Evolutionary conservation across 345 rosid genomes (phyloP), one percentile per base, ranked within the genome.

Genomic region (Pugionium dolabratum): DNA sequence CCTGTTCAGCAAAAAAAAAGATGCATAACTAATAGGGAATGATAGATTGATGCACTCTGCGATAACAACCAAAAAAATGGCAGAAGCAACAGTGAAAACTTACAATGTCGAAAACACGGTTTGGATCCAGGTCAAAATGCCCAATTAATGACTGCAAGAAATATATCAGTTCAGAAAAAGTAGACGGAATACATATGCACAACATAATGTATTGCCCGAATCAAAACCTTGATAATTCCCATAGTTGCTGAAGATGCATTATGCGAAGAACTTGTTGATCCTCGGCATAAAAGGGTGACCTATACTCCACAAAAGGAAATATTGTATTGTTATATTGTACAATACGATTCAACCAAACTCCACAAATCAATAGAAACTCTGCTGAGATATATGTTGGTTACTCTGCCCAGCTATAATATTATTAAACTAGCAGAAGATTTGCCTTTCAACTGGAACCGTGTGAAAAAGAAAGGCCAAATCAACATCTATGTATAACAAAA

Each of bases 91-190:
- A 72, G 30, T 35, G 36, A 33, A 33, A 71, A 79, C 99, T 91
- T 87, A 95, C 99, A 66, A 95, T 84, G 80, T 95, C 99, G 55
- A 95, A 95, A 81, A 95, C 99, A 73, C 97, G 99, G 69, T 95
- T 95, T 0, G 97, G 99, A 69, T 95, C 99, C 75, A 95, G 78
- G 85, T 95, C 99, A 73, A 95, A 95, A 72, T 95, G 99, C 52
- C 99, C 99, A 74, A 95, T 95, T 64, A 95, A 75, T 53, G 99
- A 95, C 99, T 95, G 96, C 85, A 83, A 46, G 55, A 54, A 51
- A 55, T 34, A 60, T 45, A 71, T 37, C 28, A 74, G 39, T 36
- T 71, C 69, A 78, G 78, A 67, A 67, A 36, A 59, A 41, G 9
- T 53, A 66, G 49, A 45, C 2, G 28, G 6, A n/a, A 70, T 37